These are phyloP conservation scores for Monosporozyma aquatica DNA, from an alignment of 805 yeast species.

Conservation along the genomic window DNA sequence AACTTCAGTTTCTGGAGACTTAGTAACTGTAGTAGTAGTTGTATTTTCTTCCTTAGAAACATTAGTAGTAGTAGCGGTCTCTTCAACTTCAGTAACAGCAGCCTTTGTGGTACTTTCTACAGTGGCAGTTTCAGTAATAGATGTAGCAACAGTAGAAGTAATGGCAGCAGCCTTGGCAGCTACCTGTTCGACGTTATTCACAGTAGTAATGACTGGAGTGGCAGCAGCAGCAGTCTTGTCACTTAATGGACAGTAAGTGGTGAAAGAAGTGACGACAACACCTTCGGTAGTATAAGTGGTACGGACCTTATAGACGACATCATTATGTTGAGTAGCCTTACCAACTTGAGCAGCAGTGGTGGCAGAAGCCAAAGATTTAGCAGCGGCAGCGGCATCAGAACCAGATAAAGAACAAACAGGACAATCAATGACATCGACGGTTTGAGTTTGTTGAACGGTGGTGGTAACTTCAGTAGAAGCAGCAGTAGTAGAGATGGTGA, in stretches of 20 bases:
- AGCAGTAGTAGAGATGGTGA: not conserved
- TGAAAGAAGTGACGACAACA: not conserved
- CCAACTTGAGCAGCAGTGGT: not conserved
- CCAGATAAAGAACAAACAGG: not conserved
- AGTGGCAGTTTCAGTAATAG: not conserved
- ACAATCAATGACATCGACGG: not conserved
- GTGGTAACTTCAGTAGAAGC: not conserved
- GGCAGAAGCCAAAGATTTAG: constrained; percentile 1
- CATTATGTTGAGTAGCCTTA: not conserved
- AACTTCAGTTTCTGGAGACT: not conserved
- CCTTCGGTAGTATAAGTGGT: not conserved
- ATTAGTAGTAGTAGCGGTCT: not conserved
- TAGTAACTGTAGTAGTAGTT: not conserved
- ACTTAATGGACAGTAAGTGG: constrained; percentile 2
- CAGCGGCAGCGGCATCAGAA: not conserved
- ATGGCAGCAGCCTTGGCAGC: not conserved
- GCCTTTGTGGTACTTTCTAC: not conserved
- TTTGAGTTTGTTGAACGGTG: not conserved
- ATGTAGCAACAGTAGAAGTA: not conserved
- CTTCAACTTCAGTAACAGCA: not conserved
- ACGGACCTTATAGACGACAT: not conserved
- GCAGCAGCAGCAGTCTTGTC: not conserved
- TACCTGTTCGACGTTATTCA: no score
- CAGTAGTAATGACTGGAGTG: not conserved
- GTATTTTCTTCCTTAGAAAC: not conserved